A percentile compares a stretch with the other conserved stretches of the same genome.
Conservation (phyloP, 2,329 filamentous ascomycete species). For the Ploettnerulaceae sp. region DNA sequence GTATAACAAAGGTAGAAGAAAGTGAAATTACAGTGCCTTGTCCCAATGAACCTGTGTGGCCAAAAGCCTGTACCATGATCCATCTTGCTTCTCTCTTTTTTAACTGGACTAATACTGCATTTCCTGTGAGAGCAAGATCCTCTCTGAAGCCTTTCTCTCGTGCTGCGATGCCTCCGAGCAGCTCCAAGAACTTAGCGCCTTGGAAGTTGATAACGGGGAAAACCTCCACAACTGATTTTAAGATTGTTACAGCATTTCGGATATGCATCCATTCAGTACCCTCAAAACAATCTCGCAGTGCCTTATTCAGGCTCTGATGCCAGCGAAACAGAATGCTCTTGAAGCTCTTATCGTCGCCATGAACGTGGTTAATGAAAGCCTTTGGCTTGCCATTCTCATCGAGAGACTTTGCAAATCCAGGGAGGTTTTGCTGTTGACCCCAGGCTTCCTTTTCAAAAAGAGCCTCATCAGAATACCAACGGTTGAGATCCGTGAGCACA, state of each 20-base stretch:
- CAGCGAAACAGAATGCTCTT: conserved; percentile 81
- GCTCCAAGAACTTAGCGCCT: conserved; percentile 60
- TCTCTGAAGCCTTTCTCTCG: conserved; percentile 60
- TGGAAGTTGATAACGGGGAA: conserved; percentile 92
- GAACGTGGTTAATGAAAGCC: conserved; percentile 72
- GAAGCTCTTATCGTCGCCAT: conserved; percentile 79
- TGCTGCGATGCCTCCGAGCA: conserved; percentile 61
- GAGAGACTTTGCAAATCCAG: conserved; percentile 74
- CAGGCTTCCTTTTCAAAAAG: conserved; percentile 80
- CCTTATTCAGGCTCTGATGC: conserved; percentile 77
- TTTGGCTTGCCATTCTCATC: conserved; percentile 66
- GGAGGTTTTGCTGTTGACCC: conserved; percentile 58
- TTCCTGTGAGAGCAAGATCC: conserved; percentile 71
- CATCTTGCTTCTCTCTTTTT: conserved; percentile 62
- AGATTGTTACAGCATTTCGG: conserved; percentile 84
- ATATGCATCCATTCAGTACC: conserved; percentile 96
- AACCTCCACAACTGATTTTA: conserved; percentile 73
- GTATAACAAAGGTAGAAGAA: conserved; percentile 24
- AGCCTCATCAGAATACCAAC: conserved; percentile 76
- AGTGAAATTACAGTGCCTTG: not conserved
- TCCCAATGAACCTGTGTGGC: conserved; percentile 50
- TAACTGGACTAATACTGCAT: conserved; percentile 65
- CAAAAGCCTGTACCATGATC: conserved; percentile 71
- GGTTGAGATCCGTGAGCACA: conserved; percentile 70
- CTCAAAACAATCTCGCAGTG: conserved; percentile 75